Evolutionary conservation across 2,329 filamentous ascomycete species (phyloP), one percentile per base, ranked within the genome.

Genomic region (Nigrospora oryzae): DNA sequence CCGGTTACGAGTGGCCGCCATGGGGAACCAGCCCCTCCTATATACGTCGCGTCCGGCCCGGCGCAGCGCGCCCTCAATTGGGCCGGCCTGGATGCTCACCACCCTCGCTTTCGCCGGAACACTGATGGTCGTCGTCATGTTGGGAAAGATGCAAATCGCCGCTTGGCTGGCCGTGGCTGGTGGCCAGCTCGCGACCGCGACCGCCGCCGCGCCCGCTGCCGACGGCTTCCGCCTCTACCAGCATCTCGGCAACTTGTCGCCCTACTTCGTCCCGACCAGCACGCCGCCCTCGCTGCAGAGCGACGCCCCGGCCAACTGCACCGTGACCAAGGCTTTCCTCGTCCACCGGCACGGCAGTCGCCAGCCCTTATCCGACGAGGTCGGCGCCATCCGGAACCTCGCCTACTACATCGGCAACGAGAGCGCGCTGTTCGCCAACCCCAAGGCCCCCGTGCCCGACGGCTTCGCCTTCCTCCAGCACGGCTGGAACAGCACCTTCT

Each of bases 301-400:
- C 14, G 52, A 49, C n/a, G 42, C 45, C 14, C 53, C 56, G 34
- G 52, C 54, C 28, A 53, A 50, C 42, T 56, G 53, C 40, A 43
- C 46, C 4, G 49, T 50, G 6, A 39, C 43, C 2, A 53, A 50
- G 38, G 51, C 45, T 13, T 56, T 56, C 32, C 50, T 56, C 2
- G 40, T 56, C 15, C 53, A 54, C 38, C 44, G 53, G 3, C 53
- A 56, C 31, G 53, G 53, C 23, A 54, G 52, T 31, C 50, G 52
- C 5, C 43, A 53, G 11, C 51, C 53, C 4, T 49, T 53, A 36
- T 43, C 39, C 7, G 46, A 53, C 12, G 52, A 56, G 42, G 36
- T 53, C n/a, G 41, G 16, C 11, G 40, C 45, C 16, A 51, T 56
- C 30, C 46, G 46, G 39, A 39, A 46, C 38, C 42, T 56, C 28